phyloP scores from a whole-genome alignment of 495 filamentous ascomycete species.

The Thozetella sp. region DNA sequence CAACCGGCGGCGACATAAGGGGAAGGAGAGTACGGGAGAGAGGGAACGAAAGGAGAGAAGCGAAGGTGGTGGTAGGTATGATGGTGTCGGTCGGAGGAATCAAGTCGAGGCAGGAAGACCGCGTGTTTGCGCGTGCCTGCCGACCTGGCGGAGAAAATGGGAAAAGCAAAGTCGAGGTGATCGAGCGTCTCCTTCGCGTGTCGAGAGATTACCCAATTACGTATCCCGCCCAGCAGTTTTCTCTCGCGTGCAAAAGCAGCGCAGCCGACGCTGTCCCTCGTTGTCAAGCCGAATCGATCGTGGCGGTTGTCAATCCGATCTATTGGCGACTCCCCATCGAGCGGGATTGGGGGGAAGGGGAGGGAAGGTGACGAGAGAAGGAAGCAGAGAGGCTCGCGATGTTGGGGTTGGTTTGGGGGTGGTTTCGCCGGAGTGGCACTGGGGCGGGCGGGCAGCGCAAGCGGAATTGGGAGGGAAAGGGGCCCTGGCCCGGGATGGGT shows the following conservation, averaged over 20 bases:
- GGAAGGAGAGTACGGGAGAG: background rate
- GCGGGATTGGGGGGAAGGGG: background rate
- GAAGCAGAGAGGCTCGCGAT: background rate
- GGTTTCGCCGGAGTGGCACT: background rate
- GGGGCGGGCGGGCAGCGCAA: background rate
- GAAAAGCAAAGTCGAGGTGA: background rate
- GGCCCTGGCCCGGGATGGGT: background rate
- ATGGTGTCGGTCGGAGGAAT: no score
- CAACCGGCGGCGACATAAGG: background rate
- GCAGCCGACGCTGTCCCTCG: background rate
- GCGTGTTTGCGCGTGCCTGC: no score
- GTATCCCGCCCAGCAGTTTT: background rate
- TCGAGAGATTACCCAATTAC: background rate
- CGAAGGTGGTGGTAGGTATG: no score
- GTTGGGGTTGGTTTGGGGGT: no score
- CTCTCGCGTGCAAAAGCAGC: background rate
- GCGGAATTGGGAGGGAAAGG: background rate
- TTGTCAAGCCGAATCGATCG: background rate
- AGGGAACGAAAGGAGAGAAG: background rate
- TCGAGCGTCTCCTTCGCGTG: background rate
- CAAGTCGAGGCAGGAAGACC: no score
- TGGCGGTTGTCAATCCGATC: background rate
- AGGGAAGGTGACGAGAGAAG: background rate
- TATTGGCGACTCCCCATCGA: background rate
- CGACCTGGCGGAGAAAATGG: background rate